Evolutionary conservation across 2,329 filamentous ascomycete species (phyloP).

Genomic region (Fusarium siculi): DNA sequence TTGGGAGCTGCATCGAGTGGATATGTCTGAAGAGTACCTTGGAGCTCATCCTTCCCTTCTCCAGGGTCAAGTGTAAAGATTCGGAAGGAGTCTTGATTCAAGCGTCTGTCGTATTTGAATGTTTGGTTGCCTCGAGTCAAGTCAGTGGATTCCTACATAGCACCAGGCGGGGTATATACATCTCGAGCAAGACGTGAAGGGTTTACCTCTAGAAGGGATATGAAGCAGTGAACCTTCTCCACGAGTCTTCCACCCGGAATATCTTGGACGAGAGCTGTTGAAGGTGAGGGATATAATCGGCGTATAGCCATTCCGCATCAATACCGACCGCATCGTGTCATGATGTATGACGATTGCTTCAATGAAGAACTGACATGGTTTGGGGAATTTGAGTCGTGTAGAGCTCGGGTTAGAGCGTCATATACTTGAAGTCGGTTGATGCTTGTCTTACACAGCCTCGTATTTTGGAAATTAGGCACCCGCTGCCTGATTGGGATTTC

Average conservation of each 20-base stretch:
- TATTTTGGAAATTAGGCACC: neutral
- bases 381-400: fast-evolving
- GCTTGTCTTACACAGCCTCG: neutral
- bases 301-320: neutral
- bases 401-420: fast-evolving
- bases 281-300: neutral
- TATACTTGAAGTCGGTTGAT: neutral
- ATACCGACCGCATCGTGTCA: neutral
- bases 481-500: neutral
- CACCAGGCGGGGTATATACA: too few relatives aligned
- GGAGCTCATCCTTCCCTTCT: fast-evolving
- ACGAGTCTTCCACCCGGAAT: too few relatives aligned
- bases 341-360: fast-evolving
- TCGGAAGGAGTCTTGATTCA: neutral
- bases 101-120: neutral
- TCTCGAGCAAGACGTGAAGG: too few relatives aligned
- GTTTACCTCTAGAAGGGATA: too few relatives aligned
- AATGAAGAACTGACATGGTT: fast-evolving
- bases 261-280: too few relatives aligned
- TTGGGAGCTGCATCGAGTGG: neutral
- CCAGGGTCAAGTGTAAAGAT: neutral
- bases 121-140: neutral
- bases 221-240: too few relatives aligned
- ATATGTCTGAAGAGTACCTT: neutral
- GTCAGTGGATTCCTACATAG: neutral